Base-by-base conservation (phyloP, 2,329 filamentous ascomycete species). In the Xylariomycetidae sp. region DNA sequence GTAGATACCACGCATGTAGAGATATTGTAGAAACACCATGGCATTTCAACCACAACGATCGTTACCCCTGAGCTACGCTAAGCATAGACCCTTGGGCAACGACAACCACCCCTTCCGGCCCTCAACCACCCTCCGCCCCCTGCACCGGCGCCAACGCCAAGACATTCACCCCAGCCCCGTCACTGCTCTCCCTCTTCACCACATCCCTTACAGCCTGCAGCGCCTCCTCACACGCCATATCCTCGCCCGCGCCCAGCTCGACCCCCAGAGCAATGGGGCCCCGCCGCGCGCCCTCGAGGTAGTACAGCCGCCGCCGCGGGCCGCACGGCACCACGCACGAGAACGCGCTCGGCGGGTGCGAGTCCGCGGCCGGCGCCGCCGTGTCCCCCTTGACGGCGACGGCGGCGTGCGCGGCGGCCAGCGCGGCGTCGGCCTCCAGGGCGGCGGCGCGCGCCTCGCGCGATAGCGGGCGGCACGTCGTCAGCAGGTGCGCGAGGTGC, bases 201-300 rank as follows among this genome's bases (percentile, higher is more conserved):
- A 33, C 30, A 10, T 13, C 19, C 25, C 7, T 13, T 2, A 43
- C 38, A 10, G 38, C 33, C n/a, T 30, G 13, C 10, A 43, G 24
- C 13, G 38, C 38, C 5, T 26, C 32, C 18, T 30, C 25, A 6
- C 35, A 41, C 5, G 41, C 38, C 38, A 43, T 20, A 26, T 43
- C 41, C 13, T 43, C 41, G 9, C 31, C 35, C 14, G 28, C 19
- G 3, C 14, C 14, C 18, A 43, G 19, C 27, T 34, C 34, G 14
- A 33, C 34, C 13, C 12, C 38, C 15, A 43, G 19, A 13, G 41
- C 38, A 10, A 43, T 19, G 15, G 41, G 41, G 4, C 20, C 31
- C 31, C 32, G 32, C 7, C 41, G 38, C 18, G 35, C 38, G 16
- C 41, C 31, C 19, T 43, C 41, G 29, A 43, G 38, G 35, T 41